Percentiles rank a stretch among this genome's conserved stretches.
Evolutionary conservation across 257 asterid species (phyloP).

Genomic region (Solanum pinnatisectum): DNA sequence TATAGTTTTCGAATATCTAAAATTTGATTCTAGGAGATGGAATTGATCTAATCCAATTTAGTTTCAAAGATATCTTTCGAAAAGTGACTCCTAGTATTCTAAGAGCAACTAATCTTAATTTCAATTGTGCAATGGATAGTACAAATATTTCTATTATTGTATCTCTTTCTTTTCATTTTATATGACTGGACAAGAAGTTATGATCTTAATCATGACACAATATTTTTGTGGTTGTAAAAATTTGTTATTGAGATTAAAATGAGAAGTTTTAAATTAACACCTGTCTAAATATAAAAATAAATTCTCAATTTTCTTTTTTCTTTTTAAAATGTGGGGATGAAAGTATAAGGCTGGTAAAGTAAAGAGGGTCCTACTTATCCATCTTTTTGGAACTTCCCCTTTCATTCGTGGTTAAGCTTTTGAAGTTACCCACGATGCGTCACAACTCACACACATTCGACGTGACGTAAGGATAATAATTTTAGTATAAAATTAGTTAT

Average conservation of each 20-base stretch:
- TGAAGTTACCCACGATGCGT: not conserved
- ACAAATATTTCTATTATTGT: not conserved
- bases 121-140: not conserved
- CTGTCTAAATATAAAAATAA: not conserved
- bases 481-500: too few species aligned
- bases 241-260: not conserved
- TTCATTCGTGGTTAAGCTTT: not conserved
- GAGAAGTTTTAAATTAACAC: not conserved
- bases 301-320: not conserved
- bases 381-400: not conserved
- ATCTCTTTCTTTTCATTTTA: not conserved
- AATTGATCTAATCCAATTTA: too few species aligned
- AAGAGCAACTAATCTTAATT: not conserved
- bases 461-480: too few species aligned
- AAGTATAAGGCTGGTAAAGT: not conserved
- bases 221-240: not conserved
- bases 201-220: not conserved
- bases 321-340: not conserved
- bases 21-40: not conserved
- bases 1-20: not conserved
- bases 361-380: not conserved
- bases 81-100: too few species aligned
- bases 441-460: not conserved
- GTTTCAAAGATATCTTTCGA: not conserved
- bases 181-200: not conserved